Evolutionary conservation across 2,329 filamentous ascomycete genomes (phyloP), one percentile per base, ranked within the genome.

Genomic region (Tolypocladium pustulatum): DNA sequence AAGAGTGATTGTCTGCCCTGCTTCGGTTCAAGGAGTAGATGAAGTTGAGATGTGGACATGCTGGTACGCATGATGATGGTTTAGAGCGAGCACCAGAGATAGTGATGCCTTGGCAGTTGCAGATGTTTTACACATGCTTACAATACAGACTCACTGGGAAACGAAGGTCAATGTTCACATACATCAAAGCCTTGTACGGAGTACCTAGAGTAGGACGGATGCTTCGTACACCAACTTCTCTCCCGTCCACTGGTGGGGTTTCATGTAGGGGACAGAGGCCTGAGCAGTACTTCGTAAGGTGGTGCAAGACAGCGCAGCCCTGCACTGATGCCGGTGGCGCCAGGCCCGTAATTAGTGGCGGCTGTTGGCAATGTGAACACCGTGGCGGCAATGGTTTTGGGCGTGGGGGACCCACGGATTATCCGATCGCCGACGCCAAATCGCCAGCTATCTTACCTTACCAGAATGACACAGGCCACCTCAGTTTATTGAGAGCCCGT

Each of bases 291-390:
- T n/a, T n/a, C n/a, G n/a, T n/a, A n/a, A n/a, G n/a, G n/a, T n/a
- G n/a, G 43, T 6, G 41, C 22, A 25, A n/a, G 38, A 41, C 38
- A 27, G 25, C 15, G 46, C 46, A 43, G 20, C 20, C 20, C 40
- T 22, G 40, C 40, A 43, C 17, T 6, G 46, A 25, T 30, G 6
- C 25, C 12, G 13, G 46, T 49, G 46, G 46, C 46, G 43, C 9
- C 43, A 46, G 43, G 22, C 5, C 43, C 22, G 43, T 27, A 8
- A 17, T 30, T 30, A 49, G 43, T 43, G 40, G 20, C 22, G 37
- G 32, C n/a, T 13, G 51, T 15, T 54, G 22, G 55, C 55, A 61
- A 64, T 66, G 67, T 66, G 70, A 71, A 72, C 70, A 72, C 70
- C 56, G 69, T 72, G 70, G 69, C 69, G 69, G 65, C 59, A 64